phyloP scores from a whole-genome alignment of 2,329 filamentous ascomycete species.

The Dactylellina sp. region DNA sequence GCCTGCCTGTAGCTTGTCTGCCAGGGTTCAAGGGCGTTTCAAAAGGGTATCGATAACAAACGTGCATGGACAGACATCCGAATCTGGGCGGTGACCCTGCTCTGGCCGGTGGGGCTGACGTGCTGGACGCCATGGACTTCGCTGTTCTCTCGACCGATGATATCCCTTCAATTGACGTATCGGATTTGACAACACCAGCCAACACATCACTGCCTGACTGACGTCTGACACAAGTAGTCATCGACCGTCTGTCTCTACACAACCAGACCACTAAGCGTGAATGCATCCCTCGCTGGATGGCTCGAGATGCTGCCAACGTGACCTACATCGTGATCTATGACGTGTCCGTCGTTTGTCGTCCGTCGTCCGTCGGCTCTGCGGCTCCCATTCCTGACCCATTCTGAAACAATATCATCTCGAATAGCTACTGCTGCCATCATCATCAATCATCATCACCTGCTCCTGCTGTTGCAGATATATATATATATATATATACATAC shows the following conservation, averaged over 20 bases:
- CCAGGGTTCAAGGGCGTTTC: constrained; percentile 49
- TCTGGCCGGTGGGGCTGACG: constrained; percentile 49
- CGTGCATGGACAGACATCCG: constrained; percentile 31
- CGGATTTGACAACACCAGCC: too few relatives aligned
- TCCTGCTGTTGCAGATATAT: too few relatives aligned
- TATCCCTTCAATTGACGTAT: neutral
- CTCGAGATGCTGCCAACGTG: constrained; percentile 46
- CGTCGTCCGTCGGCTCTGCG: too few relatives aligned
- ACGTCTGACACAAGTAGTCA: constrained; percentile 50
- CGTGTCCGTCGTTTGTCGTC: constrained; percentile 54
- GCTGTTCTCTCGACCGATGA: neutral
- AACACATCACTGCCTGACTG: constrained; percentile 48
- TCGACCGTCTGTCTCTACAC: constrained; percentile 25
- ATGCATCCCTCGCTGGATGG: too few relatives aligned
- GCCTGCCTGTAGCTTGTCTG: too few relatives aligned
- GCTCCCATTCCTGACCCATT: constrained; percentile 18
- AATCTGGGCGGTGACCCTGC: constrained; percentile 28
- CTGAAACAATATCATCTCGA: constrained; percentile 43
- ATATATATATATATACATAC: too few relatives aligned
- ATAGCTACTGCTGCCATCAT: constrained; percentile 1
- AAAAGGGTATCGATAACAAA: constrained; percentile 53
- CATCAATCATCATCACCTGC: constrained; percentile 8
- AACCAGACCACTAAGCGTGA: neutral
- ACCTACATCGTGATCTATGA: constrained; percentile 52
- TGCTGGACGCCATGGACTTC: too few relatives aligned